phyloP scores from a whole-genome alignment of 495 filamentous ascomycete species.

The Margaritispora aquatica region DNA sequence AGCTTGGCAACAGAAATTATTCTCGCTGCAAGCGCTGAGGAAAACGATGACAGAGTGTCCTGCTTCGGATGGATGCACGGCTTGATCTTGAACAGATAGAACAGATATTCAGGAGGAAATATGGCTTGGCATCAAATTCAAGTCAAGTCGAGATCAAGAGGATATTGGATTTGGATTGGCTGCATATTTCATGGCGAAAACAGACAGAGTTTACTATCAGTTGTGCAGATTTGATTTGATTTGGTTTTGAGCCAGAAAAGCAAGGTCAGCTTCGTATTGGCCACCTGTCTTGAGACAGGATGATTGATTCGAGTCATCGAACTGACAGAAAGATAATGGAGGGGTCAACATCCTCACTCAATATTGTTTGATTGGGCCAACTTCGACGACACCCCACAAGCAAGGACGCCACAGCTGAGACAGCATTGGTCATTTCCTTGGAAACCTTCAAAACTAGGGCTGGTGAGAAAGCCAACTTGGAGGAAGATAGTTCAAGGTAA shows the following conservation, averaged over 20 bases:
- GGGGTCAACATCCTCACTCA: not conserved
- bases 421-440: constrained; percentile 3
- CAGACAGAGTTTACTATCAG: not conserved
- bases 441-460: not conserved
- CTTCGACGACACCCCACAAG: not conserved
- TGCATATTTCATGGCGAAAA: not conserved
- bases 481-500: not conserved
- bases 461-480: not conserved
- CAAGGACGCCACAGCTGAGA: constrained; percentile 6
- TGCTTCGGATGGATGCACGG: too few species aligned
- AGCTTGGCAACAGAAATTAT: not conserved
- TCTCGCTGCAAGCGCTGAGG: not conserved
- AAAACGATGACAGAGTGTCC: not conserved
- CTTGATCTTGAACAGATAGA: too few species aligned
- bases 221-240: constrained; percentile 5
- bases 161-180: not conserved
- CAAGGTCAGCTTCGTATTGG: constrained; percentile 6
- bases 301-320: not conserved
- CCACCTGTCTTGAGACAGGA: not conserved
- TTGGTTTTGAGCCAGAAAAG: not conserved
- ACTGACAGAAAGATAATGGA: not conserved
- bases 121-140: not conserved
- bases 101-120: too few species aligned
- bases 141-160: not conserved
- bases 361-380: not conserved